These are phyloP conservation scores for Ascosphaera pollenicola DNA, from an alignment of 2,329 filamentous ascomycete species.

Conservation along the genomic window DNA sequence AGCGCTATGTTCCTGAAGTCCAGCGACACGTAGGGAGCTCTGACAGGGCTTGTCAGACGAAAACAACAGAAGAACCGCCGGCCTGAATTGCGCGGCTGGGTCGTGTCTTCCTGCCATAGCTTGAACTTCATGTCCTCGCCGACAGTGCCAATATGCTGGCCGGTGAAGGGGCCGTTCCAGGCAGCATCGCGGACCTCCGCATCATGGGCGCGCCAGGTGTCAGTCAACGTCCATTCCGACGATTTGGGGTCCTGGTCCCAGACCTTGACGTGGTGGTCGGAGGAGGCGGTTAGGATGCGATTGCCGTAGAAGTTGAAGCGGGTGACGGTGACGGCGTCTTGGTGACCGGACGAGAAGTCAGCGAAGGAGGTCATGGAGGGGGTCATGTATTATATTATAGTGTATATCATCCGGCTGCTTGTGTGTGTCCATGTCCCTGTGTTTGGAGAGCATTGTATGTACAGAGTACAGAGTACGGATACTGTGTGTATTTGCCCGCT, in stretches of 20 bases:
- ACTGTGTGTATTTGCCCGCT: too few species aligned
- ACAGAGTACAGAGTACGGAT: too few species aligned
- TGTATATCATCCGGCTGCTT: too few species aligned
- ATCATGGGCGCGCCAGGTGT: conserved; percentile 78
- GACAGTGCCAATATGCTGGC: conserved; percentile 70
- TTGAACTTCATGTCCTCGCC: conserved; percentile 78
- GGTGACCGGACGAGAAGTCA: conserved; percentile 24
- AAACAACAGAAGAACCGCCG: conserved; percentile 57
- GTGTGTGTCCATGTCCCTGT: too few species aligned
- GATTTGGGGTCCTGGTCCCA: conserved; percentile 49
- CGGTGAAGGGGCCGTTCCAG: conserved; percentile 81
- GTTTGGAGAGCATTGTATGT: too few species aligned
- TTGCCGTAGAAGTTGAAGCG: conserved; percentile 87
- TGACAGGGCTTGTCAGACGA: conserved; percentile 42
- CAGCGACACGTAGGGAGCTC: conserved; percentile 50
- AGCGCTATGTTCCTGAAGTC: conserved; percentile 67
- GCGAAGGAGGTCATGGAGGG: conserved; percentile 16
- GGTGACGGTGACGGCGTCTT: conserved; percentile 56
- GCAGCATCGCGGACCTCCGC: conserved; percentile 80
- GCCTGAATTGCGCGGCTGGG: conserved; percentile 49
- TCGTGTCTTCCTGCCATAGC: conserved; percentile 79
- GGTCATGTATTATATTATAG: too few species aligned
- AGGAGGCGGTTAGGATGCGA: conserved; percentile 73
- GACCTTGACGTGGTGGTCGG: conserved; percentile 80
- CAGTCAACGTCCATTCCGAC: conserved; percentile 55